Conservation (phyloP, 495 filamentous ascomycete genomes). For the Glarea lozoyensis region DNA sequence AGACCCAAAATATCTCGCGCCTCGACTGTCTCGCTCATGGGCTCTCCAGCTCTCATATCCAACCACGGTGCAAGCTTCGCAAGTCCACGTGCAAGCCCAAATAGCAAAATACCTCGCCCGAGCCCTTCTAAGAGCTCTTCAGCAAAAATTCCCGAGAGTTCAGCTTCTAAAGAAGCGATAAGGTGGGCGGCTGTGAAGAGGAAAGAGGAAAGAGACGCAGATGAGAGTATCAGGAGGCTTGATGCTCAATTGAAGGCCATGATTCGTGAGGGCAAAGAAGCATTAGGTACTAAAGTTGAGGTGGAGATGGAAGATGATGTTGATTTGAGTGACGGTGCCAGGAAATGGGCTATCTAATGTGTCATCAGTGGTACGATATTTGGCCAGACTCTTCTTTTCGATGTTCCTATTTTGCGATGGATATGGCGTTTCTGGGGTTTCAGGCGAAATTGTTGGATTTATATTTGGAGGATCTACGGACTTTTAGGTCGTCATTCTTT, state of each 20-base stretch:
- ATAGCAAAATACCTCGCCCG: constrained; percentile 17
- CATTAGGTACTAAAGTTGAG: constrained; percentile 70
- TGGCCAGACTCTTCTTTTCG: too few relatives aligned
- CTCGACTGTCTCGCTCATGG: constrained; percentile 41
- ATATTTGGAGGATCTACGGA: too few relatives aligned
- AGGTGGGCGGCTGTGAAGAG: constrained; percentile 55
- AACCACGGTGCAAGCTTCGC: constrained; percentile 45
- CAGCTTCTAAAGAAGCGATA: constrained; percentile 53
- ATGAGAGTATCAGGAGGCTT: constrained; percentile 66
- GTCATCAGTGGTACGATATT: too few relatives aligned
- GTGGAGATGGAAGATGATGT: constrained; percentile 47
- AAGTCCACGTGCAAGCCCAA: constrained; percentile 29
- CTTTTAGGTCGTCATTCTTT: too few relatives aligned
- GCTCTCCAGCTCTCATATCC: constrained; percentile 30
- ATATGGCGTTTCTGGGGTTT: too few relatives aligned
- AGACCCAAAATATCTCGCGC: constrained; percentile 27
- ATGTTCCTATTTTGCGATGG: too few relatives aligned
- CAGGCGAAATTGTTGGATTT: too few relatives aligned
- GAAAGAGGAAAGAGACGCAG: constrained; percentile 67
- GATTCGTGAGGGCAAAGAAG: constrained; percentile 83
- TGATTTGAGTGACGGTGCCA: too few relatives aligned
- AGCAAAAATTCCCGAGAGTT: constrained; percentile 9
- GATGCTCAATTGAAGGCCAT: constrained; percentile 71
- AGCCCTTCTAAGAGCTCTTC: too few relatives aligned
- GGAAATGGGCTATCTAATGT: too few relatives aligned